A percentile compares a stretch with the other conserved stretches of the same genome.
Conservation (phyloP, 1,139 yeast species). For the Saccharomyces hybrid region DNA sequence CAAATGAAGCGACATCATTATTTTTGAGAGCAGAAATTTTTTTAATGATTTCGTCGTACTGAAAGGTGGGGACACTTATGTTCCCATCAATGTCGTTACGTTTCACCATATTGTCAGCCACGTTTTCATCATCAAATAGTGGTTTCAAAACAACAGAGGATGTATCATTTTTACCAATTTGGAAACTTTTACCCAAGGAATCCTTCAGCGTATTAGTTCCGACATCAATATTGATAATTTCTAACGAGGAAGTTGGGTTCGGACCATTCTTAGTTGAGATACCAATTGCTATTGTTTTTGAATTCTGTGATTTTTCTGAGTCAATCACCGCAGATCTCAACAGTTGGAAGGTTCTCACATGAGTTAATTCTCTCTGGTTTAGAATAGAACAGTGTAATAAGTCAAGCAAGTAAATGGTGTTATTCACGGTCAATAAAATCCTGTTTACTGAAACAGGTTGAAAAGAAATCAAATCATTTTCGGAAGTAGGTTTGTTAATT, state of each 20-base stretch:
- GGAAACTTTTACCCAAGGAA: constrained; percentile 60
- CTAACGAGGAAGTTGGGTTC: constrained; percentile 29
- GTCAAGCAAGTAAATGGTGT: constrained; percentile 36
- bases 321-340: constrained; percentile 22
- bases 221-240: constrained; percentile 46
- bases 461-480: constrained; percentile 21
- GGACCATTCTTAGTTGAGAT: constrained; percentile 27
- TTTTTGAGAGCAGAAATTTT: constrained; percentile 15
- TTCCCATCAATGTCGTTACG: constrained; percentile 5
- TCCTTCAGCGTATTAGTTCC: constrained; percentile 69
- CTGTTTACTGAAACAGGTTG: constrained; percentile 33
- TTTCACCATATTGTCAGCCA: constrained; percentile 11
- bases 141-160: constrained; percentile 19
- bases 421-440: constrained; percentile 33
- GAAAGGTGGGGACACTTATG: constrained; percentile 13
- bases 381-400: constrained; percentile 37
- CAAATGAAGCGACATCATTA: constrained; percentile 20
- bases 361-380: constrained; percentile 29
- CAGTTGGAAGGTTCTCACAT: constrained; percentile 29
- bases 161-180: constrained; percentile 13
- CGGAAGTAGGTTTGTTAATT: constrained; percentile 7
- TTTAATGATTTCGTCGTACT: constrained; percentile 26
- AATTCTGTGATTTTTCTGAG: constrained; percentile 9
- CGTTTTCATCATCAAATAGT: constrained; percentile 17
- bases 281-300: constrained; percentile 26